Conservation (phyloP, 2,329 filamentous ascomycete species). For the Arthrobotrys musiformis region DNA sequence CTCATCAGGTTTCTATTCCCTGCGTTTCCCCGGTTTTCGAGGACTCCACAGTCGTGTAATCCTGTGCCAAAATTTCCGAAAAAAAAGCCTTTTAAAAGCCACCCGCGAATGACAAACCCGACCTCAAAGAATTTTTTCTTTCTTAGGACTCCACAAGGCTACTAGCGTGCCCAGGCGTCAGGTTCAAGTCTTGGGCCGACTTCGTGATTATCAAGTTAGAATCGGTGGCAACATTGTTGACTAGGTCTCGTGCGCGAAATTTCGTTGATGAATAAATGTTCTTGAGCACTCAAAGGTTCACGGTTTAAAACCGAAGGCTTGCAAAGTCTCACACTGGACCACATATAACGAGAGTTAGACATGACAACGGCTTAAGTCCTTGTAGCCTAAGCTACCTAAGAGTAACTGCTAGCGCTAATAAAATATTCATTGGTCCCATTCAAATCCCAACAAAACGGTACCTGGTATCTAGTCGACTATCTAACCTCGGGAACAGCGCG, state of each 20-base stretch:
- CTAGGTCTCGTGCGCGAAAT: background rate
- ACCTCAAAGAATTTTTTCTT: background rate
- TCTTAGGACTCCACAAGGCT: background rate
- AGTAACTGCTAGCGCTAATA: background rate
- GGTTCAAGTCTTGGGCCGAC: background rate
- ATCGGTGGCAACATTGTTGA: background rate
- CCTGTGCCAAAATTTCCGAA: conserved; percentile 1
- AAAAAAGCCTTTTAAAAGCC: background rate
- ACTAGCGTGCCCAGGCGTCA: background rate
- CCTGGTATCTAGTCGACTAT: background rate
- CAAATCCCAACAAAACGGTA: background rate
- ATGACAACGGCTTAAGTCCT: background rate
- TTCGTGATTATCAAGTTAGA: conserved; percentile 7
- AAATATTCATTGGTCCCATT: background rate
- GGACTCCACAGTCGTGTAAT: background rate
- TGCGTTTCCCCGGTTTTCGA: conserved; percentile 19
- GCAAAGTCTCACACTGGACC: background rate
- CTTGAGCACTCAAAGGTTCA: background rate
- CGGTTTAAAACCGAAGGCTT: background rate
- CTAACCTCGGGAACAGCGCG: too few species aligned
- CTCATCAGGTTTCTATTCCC: background rate
- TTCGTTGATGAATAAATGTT: background rate
- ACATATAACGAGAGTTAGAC: background rate
- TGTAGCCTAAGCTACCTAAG: background rate
- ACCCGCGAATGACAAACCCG: background rate